Base-by-base conservation (phyloP, 1,139 yeast genomes). In the Yamadazyma trypodendri region DNA sequence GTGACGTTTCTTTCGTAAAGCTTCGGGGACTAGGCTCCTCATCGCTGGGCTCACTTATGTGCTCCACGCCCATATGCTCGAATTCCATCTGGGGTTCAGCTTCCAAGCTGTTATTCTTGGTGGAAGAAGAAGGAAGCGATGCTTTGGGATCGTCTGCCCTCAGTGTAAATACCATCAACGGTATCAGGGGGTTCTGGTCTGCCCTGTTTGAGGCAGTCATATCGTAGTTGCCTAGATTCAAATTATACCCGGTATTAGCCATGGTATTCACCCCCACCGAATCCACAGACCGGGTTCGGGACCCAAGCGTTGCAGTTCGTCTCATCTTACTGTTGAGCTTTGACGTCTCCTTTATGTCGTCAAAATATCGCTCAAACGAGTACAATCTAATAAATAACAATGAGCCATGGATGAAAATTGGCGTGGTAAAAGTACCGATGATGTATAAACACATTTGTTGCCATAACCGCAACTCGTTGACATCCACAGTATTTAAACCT, bases 321-420 rank as follows among this genome's bases (percentile, higher is more conserved):
- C 97, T 75, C 86, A 87, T 82, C 55, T 79, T 76, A 55, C 80
- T 84, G 54, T 89, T 84, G 46, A 77, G 57, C 54, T 84, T 85
- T 15, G 96, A 86, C 38, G 75, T 73, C 41, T 73, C 79, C 48
- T 83, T 83, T 54, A 94, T 90, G 48, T 83, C 79, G 56, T 87
- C 92, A 58, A 94, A 89, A 51, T 84, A 77, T 45, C 89, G 75
- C 56, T 90, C 96, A 60, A 87, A 92, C 85, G 95, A 86, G 56
- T 85, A 87, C 33, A 92, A 65, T 37, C 97, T 72, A n/a, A 90
- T 68, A 49, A 88, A 80, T 14, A 88, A 80, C 30, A 92, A 66
- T 1, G 81, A 75, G 1, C 95, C 81, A 58, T 92, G 95, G 42
- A 94, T 88, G 55, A 85, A 84, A 17, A 92, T 87, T 0, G 97